Evolutionary conservation across 208 protist genomes (phyloP).

Genomic region (Crithidia mellificae): DNA sequence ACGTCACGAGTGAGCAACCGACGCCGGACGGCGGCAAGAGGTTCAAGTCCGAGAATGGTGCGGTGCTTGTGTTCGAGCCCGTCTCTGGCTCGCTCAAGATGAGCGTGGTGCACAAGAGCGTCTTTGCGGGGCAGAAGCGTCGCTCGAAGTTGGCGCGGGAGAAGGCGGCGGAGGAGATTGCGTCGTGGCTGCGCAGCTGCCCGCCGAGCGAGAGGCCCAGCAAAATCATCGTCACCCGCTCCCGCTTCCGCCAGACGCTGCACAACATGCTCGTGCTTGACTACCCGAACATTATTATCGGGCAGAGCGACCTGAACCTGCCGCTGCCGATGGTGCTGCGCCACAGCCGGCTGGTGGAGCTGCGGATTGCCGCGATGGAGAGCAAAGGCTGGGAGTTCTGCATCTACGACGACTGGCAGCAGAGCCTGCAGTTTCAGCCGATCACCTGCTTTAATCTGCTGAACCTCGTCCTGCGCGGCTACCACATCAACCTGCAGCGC

Average conservation of each 20-base stretch:
- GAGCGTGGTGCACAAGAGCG: constrained; percentile 99
- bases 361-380: constrained; percentile 99
- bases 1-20: constrained; percentile 99
- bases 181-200: constrained; percentile 98
- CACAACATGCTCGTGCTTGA: constrained; percentile 97
- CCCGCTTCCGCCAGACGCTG: constrained; percentile 94
- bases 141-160: constrained; percentile 99
- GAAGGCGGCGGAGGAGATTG: constrained; percentile 99
- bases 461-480: constrained; percentile 98
- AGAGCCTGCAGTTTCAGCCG: constrained; percentile 93
- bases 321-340: constrained; percentile 99
- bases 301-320: constrained; percentile 99
- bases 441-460: constrained; percentile 99
- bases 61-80: constrained; percentile 99
- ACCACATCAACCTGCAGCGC: constrained; percentile 97
- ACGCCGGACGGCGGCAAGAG: constrained; percentile 99
- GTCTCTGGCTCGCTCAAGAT: constrained; percentile 99
- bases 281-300: constrained; percentile 99
- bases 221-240: constrained; percentile 99
- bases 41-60: constrained; percentile 97
- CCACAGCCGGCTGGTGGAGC: constrained; percentile 99
- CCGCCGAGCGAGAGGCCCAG: constrained; percentile 99
- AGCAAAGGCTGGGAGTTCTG: constrained; percentile 99
- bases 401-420: constrained; percentile 99
- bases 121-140: constrained; percentile 99